These are phyloP conservation scores for Obba rivulosa DNA, from an alignment of 768 basidiomycete species.

Conservation along the genomic window DNA sequence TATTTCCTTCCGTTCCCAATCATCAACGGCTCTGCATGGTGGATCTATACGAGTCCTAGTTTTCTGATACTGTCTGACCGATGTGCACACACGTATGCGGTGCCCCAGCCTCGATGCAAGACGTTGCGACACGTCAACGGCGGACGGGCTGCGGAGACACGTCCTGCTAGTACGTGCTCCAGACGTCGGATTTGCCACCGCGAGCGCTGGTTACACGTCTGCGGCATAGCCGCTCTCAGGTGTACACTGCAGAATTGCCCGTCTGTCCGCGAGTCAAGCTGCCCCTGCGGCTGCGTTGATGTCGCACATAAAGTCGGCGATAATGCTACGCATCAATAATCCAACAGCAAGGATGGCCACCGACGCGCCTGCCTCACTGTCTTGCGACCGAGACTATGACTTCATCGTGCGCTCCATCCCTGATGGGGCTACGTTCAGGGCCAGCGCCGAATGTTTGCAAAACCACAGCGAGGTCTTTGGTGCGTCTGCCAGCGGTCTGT, in stretches of 20 bases:
- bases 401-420: constrained; percentile 50
- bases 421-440: constrained; percentile 45
- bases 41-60: too few species aligned
- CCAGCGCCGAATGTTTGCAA: constrained; percentile 42
- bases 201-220: too few species aligned
- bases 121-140: neutral
- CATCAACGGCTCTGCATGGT: neutral
- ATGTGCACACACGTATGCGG: constrained; percentile 1
- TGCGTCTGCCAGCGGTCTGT: constrained; percentile 28
- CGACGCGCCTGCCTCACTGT: constrained; percentile 14
- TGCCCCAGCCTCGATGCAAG: neutral
- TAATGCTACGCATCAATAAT: too few species aligned
- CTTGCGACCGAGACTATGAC: constrained; percentile 46
- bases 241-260: too few species aligned
- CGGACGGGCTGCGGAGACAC: neutral
- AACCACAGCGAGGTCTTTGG: constrained; percentile 57
- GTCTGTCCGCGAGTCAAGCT: neutral
- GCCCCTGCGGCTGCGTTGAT: too few species aligned
- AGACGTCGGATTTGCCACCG: too few species aligned
- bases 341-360: too few species aligned
- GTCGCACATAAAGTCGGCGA: too few species aligned
- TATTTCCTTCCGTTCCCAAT: constrained; percentile 13
- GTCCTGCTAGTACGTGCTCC: neutral
- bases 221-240: too few species aligned
- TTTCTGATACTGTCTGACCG: too few species aligned